These are phyloP conservation scores for Lepidopterella palustris DNA, from an alignment of 495 filamentous ascomycete species.

Conservation along the genomic window DNA sequence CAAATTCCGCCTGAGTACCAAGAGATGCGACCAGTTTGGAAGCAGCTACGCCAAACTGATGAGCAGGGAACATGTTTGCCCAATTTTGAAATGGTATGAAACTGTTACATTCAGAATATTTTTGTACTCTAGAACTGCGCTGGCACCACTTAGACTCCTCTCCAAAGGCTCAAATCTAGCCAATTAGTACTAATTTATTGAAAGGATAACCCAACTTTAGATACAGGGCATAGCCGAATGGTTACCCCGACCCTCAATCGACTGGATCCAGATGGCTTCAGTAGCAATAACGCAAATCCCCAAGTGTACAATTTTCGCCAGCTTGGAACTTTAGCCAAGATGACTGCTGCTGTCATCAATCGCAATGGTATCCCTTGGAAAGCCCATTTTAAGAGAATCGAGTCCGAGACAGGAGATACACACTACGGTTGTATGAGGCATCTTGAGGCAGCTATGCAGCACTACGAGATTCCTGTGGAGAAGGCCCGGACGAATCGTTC, in stretches of 20 bases:
- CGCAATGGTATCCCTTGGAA: slow-evolving; percentile 65
- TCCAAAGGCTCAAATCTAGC: too few relatives aligned
- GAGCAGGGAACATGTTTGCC: slow-evolving; percentile 14
- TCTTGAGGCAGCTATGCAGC: slow-evolving; percentile 47
- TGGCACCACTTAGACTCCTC: too few relatives aligned
- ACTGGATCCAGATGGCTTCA: too few relatives aligned
- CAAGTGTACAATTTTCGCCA: slow-evolving; percentile 11
- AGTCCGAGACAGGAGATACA: slow-evolving; percentile 32
- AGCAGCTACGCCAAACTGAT: slow-evolving; percentile 14
- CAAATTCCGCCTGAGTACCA: slow-evolving; percentile 58
- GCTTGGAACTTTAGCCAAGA: slow-evolving; percentile 54
- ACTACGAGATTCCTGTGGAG: slow-evolving; percentile 40
- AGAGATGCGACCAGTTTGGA: slow-evolving; percentile 30
- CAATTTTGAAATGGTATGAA: too few relatives aligned
- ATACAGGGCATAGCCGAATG: too few relatives aligned
- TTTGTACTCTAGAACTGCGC: too few relatives aligned
- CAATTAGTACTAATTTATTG: too few relatives aligned
- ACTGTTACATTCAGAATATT: too few relatives aligned
- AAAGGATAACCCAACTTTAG: too few relatives aligned
- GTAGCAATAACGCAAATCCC: too few relatives aligned
- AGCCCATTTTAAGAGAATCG: slow-evolving; percentile 44
- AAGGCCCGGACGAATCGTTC: slow-evolving; percentile 41
- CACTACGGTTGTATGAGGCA: slow-evolving; percentile 48
- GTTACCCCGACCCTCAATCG: too few relatives aligned
- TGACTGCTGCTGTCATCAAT: slow-evolving; percentile 64